Conservation (phyloP, 2,329 filamentous ascomycete genomes). For the Stromatinia cepivora region DNA sequence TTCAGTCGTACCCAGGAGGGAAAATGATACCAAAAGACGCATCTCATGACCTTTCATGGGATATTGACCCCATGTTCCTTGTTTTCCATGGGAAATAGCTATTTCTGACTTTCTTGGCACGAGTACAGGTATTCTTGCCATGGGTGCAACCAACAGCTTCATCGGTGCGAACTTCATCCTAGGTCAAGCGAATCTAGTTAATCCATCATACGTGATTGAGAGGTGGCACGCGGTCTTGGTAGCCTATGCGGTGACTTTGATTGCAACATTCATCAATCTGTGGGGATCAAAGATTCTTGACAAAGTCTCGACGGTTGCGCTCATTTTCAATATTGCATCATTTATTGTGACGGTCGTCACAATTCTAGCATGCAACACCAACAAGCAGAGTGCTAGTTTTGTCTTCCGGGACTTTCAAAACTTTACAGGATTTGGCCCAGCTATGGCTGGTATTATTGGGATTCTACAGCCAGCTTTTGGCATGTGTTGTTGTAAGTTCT, state of each 20-base stretch:
- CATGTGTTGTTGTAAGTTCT: slow-evolving; percentile 50
- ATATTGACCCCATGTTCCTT: background rate
- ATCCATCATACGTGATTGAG: slow-evolving; percentile 52
- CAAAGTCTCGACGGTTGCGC: slow-evolving; percentile 50
- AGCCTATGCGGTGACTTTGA: slow-evolving; percentile 50
- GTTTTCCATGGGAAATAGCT: background rate
- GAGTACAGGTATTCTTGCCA: slow-evolving; percentile 44
- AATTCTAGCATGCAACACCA: slow-evolving; percentile 53
- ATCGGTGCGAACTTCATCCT: slow-evolving; percentile 57
- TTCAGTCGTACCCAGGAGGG: background rate
- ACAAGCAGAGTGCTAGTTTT: slow-evolving; percentile 55
- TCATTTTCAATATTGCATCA: slow-evolving; percentile 54
- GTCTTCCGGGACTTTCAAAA: slow-evolving; percentile 58
- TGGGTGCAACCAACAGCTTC: slow-evolving; percentile 56
- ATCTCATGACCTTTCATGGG: slow-evolving; percentile 18
- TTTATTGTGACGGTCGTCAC: slow-evolving; percentile 54
- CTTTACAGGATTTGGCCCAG: slow-evolving; percentile 51
- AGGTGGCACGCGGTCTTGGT: slow-evolving; percentile 58
- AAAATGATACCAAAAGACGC: slow-evolving; percentile 4
- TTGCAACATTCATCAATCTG: slow-evolving; percentile 51
- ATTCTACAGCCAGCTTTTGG: slow-evolving; percentile 55
- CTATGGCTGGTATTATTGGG: slow-evolving; percentile 54
- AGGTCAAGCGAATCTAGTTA: slow-evolving; percentile 53
- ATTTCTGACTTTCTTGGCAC: slow-evolving; percentile 7
- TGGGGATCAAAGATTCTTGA: slow-evolving; percentile 53